Conservation (phyloP, 1,139 yeast genomes). For the Lodderomyces elongisporus region DNA sequence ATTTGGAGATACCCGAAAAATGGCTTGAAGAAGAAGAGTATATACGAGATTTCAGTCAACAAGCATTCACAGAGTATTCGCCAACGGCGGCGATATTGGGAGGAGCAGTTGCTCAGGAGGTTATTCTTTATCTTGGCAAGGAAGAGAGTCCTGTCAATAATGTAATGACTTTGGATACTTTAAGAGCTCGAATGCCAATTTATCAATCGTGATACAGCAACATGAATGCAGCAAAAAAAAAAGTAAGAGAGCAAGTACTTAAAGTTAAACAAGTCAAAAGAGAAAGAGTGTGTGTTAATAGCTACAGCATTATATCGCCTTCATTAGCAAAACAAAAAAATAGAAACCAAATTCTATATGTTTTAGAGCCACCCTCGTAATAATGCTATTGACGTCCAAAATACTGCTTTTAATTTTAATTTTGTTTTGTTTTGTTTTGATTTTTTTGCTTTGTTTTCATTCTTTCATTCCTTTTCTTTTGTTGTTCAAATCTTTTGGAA, state of each 20-base stretch:
- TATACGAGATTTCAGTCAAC: conserved; percentile 38
- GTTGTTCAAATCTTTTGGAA: neutral
- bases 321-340: no score
- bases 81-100: conserved; percentile 89
- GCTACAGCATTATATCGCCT: no score
- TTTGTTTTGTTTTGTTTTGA: no score
- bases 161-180: conserved; percentile 70
- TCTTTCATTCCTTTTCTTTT: neutral
- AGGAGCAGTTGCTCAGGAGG: conserved; percentile 87
- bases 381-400: no score
- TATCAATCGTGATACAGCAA: no score
- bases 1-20: conserved; percentile 16
- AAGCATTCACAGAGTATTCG: conserved; percentile 65
- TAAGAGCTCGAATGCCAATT: conserved; percentile 70
- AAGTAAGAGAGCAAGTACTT: neutral
- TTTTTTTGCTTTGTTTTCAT: neutral
- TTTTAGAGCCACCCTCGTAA: no score
- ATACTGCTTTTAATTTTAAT: no score
- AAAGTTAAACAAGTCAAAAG: neutral
- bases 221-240: conserved; percentile 24
- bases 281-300: neutral
- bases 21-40: conserved; percentile 36
- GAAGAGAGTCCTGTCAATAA: conserved; percentile 83
- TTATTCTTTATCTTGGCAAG: conserved; percentile 72
- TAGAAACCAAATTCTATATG: no score